Evolutionary conservation across 2,329 filamentous ascomycete genomes (phyloP), one percentile per base, ranked within the genome.

Genomic region (Exophiala xenobiotica): DNA sequence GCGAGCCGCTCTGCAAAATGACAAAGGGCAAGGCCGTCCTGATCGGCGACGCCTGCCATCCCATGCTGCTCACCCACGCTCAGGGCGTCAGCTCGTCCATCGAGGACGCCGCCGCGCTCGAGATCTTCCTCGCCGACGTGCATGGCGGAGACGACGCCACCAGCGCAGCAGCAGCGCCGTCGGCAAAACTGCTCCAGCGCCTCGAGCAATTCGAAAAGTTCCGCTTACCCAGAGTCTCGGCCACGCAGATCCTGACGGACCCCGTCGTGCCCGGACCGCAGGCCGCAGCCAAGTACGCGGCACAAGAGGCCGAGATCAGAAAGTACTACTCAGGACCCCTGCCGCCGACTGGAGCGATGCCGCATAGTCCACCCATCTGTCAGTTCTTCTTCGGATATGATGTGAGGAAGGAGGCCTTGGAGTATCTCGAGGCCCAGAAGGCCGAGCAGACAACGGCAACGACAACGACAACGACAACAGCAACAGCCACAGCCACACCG

Each of bases 31-130:
- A 71, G 5, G 64, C 86, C 11, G 81, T 76, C 1, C 65, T 87
- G 0, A 66, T 88, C 0, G 85, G 85, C 0, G 85, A 88, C 63
- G 83, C 85, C 9, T 54, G 45, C 14, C 51, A 54, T 39, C 59
- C 59, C 8, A 61, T 60, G 59, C 55, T 61, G 19, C 33, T 61
- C 43, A 61, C 59, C 11, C 59, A 61, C 27, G 59, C 59, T 6
- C 59, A 61, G 26, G 59, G 59, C 19, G 59, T 61, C 5, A 58
- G 54, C 2, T 58, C 55, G 11, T 61, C 59, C 7, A 61, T 61
- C 38, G 59, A 61, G 39, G 59, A 61, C 29, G 57, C 59, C 6
- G 59, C 59, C 9, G 57, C 59, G 5, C 55, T 61, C 12, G 59
- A 61, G 40, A 23, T 61, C 20, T 56, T 61, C 43, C 51, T 61